A percentile compares a stretch with the other conserved stretches of the same genome.
phyloP scores from a whole-genome alignment of 2,329 filamentous ascomycete species.

The Alternaria incomplexa region DNA sequence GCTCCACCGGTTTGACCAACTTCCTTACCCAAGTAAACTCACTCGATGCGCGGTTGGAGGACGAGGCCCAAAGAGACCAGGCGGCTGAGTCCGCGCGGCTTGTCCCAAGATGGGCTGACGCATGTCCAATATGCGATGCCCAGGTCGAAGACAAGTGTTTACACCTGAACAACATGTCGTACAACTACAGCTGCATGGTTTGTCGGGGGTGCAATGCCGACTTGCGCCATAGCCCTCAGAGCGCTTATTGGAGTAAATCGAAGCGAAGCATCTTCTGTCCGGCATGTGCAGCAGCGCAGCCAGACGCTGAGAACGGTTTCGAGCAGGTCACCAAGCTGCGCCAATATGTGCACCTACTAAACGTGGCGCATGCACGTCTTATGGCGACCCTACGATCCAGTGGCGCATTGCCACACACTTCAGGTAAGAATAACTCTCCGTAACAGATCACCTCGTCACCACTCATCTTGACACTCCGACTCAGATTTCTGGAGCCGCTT shows the following conservation, averaged over 20 bases:
- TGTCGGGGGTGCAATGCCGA: slow-evolving; percentile 76
- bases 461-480: slow-evolving; percentile 40
- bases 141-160: slow-evolving; percentile 96
- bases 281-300: slow-evolving; percentile 65
- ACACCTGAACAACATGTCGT: slow-evolving; percentile 74
- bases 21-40: slow-evolving; percentile 86
- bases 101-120: slow-evolving; percentile 65
- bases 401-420: slow-evolving; percentile 77
- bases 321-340: slow-evolving; percentile 82
- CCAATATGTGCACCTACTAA: slow-evolving; percentile 91
- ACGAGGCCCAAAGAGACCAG: slow-evolving; percentile 49
- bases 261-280: slow-evolving; percentile 75
- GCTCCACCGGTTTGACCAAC: slow-evolving; percentile 74
- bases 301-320: slow-evolving; percentile 68
- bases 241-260: slow-evolving; percentile 72
- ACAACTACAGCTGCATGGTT: slow-evolving; percentile 80
- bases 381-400: slow-evolving; percentile 85
- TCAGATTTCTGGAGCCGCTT: slow-evolving; percentile 38
- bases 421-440: slow-evolving; percentile 55
- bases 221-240: slow-evolving; percentile 69
- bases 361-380: slow-evolving; percentile 87
- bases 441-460: slow-evolving; percentile 25
- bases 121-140: slow-evolving; percentile 79
- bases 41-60: slow-evolving; percentile 65
- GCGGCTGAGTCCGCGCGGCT: slow-evolving; percentile 51